These are phyloP conservation scores for Debaryomyces castellii DNA, from an alignment of 805 yeast species.

Conservation along the genomic window DNA sequence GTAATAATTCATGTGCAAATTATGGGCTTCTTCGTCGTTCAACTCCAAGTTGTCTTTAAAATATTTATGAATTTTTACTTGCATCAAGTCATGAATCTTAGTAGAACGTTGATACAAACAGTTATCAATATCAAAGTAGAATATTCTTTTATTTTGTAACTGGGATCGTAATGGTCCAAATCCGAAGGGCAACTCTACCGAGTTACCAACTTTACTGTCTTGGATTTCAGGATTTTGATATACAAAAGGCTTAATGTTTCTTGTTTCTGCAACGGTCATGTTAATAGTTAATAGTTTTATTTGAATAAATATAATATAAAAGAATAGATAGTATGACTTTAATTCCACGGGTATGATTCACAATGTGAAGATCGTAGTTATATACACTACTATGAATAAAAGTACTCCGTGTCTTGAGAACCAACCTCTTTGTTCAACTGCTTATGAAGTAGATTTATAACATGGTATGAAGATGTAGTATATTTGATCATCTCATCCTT, in stretches of 20 bases:
- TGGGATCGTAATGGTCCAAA: slow-evolving; percentile 32
- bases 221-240: slow-evolving; percentile 27
- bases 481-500: slow-evolving; percentile 20
- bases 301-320: neutral
- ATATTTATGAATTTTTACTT: slow-evolving; percentile 75
- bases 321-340: neutral
- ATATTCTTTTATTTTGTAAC: slow-evolving; percentile 32
- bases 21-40: slow-evolving; percentile 69
- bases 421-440: slow-evolving; percentile 19
- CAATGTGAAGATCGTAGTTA: too few relatives aligned
- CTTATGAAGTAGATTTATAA: slow-evolving; percentile 17
- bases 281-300: neutral
- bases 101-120: slow-evolving; percentile 78
- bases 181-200: slow-evolving; percentile 28
- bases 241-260: slow-evolving; percentile 5
- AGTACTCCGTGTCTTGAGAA: slow-evolving; percentile 20
- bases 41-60: slow-evolving; percentile 65
- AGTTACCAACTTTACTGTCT: slow-evolving; percentile 14
- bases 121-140: slow-evolving; percentile 93
- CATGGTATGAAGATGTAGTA: slow-evolving; percentile 23
- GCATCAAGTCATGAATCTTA: slow-evolving; percentile 84
- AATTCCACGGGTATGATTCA: neutral
- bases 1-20: slow-evolving; percentile 73
- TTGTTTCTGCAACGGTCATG: slow-evolving; percentile 1
- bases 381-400: slow-evolving; percentile 13